These are phyloP conservation scores for Nicotiana obtusifolia DNA, from an alignment of 257 asterid genomes.

Conservation along the genomic window DNA sequence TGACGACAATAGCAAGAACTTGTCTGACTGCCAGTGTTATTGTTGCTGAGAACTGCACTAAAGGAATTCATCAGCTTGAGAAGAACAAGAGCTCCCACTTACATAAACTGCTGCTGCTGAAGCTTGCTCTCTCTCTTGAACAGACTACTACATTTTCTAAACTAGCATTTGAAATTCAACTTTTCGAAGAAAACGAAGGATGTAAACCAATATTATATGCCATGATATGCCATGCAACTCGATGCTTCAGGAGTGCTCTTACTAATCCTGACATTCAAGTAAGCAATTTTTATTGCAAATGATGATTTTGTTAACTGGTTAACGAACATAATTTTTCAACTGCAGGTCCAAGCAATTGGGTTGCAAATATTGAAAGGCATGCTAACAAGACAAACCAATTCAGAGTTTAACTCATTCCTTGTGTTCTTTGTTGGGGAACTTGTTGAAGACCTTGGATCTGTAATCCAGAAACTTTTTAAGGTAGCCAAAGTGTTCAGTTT, in stretches of 20 bases:
- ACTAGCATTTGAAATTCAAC: constrained; percentile 52
- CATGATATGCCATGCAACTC: constrained; percentile 50
- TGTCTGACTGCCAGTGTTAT: constrained; percentile 58
- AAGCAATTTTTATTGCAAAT: constrained; percentile 16
- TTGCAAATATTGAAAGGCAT: constrained; percentile 75
- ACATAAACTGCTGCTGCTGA: constrained; percentile 60
- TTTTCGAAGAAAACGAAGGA: constrained; percentile 40
- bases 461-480: constrained; percentile 45
- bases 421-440: constrained; percentile 83
- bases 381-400: constrained; percentile 55
- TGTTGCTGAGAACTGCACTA: constrained; percentile 50
- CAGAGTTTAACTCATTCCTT: constrained; percentile 40
- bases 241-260: constrained; percentile 50
- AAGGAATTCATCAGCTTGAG: constrained; percentile 61
- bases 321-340: constrained; percentile 10
- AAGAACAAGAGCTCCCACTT: constrained; percentile 52
- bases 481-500: constrained; percentile 27
- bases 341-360: constrained; percentile 79
- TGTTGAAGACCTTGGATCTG: constrained; percentile 45
- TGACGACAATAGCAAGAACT: constrained; percentile 53
- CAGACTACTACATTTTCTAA: constrained; percentile 48
- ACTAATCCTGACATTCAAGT: constrained; percentile 70
- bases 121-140: constrained; percentile 73
- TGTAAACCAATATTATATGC: constrained; percentile 38
- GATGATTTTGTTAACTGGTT: background rate